A percentile compares a stretch with the other conserved stretches of the same genome.
These are phyloP conservation scores for Pseudogymnoascus sp. DNA, from an alignment of 2,329 filamentous ascomycete genomes.

Conservation along the genomic window DNA sequence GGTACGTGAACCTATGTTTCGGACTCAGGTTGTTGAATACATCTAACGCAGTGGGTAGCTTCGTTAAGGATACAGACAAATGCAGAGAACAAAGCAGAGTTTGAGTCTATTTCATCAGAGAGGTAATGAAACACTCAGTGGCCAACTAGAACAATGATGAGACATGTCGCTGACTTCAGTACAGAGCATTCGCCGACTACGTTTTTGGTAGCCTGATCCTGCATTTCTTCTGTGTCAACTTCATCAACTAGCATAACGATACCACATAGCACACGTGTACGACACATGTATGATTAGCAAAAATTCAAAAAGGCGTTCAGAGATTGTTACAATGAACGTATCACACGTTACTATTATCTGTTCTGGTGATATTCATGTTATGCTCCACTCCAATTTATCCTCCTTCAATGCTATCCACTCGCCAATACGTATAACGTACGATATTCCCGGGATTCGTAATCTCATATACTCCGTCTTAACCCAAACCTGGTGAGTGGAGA, in stretches of 20 bases:
- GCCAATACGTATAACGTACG: not conserved
- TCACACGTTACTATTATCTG: not conserved
- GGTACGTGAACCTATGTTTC: slow-evolving; percentile 41
- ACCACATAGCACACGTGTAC: slow-evolving; percentile 10
- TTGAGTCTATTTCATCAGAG: slow-evolving; percentile 69
- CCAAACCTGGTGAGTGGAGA: not conserved
- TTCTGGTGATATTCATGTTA: not conserved
- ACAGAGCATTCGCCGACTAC: slow-evolving; percentile 90
- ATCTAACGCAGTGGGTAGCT: slow-evolving; percentile 33
- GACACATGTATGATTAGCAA: slow-evolving; percentile 8
- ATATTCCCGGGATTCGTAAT: not conserved
- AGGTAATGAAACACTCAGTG: slow-evolving; percentile 43
- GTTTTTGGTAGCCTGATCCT: slow-evolving; percentile 89
- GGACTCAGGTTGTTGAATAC: slow-evolving; percentile 1
- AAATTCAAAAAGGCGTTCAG: slow-evolving; percentile 13
- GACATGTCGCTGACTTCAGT: slow-evolving; percentile 15
- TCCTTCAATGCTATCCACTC: not conserved
- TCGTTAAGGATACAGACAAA: slow-evolving; percentile 88
- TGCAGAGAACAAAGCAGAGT: slow-evolving; percentile 69
- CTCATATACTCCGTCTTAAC: not conserved
- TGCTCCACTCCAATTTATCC: not conserved
- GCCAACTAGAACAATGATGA: not conserved
- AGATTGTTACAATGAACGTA: not conserved
- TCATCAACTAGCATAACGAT: slow-evolving; percentile 69
- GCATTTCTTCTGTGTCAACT: slow-evolving; percentile 99